Percentiles rank a stretch among this genome's conserved stretches.
phyloP scores from a whole-genome alignment of 2,329 filamentous ascomycete genomes.

The Alternaria arbusti region DNA sequence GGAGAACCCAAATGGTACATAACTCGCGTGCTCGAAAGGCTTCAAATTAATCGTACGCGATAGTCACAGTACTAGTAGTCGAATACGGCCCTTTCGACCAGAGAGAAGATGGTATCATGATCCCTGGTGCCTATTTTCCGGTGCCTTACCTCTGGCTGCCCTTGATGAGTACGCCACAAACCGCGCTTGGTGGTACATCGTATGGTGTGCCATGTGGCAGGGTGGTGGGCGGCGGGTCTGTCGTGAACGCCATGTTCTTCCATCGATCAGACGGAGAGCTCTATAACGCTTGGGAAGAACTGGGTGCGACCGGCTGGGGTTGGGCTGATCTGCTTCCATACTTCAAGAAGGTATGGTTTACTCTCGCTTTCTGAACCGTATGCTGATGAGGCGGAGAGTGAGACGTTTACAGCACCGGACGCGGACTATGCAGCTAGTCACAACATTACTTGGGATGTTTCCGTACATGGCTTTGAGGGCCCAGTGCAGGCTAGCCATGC shows the following conservation, averaged over 20 bases:
- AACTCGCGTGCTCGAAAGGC: not conserved
- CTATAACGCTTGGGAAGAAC: slow-evolving; percentile 60
- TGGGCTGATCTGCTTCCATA: slow-evolving; percentile 56
- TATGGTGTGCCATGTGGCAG: slow-evolving; percentile 26
- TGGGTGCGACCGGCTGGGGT: slow-evolving; percentile 65
- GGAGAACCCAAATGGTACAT: slow-evolving; percentile 25
- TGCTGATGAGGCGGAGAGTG: slow-evolving; percentile 18
- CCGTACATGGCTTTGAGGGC: slow-evolving; percentile 26
- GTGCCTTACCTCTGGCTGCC: slow-evolving; percentile 32
- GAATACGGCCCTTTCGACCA: slow-evolving; percentile 36
- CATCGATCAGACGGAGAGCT: slow-evolving; percentile 35
- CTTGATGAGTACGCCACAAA: slow-evolving; percentile 26
- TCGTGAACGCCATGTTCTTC: slow-evolving; percentile 47
- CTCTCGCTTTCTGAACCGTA: slow-evolving; percentile 58
- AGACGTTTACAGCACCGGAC: slow-evolving; percentile 28
- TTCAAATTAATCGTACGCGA: not conserved
- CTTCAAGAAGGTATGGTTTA: slow-evolving; percentile 37
- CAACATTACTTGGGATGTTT: slow-evolving; percentile 30
- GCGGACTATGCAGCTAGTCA: slow-evolving; percentile 14
- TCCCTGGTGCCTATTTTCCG: slow-evolving; percentile 30
- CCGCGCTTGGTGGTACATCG: slow-evolving; percentile 19
- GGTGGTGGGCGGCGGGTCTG: slow-evolving; percentile 43
- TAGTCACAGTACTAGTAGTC: slow-evolving; percentile 37
- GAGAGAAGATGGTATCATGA: slow-evolving; percentile 25
- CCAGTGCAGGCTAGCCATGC: slow-evolving; percentile 33